Evolutionary conservation across 805 yeast genomes (phyloP).

Genomic region (Myxozyma kluyveri): DNA sequence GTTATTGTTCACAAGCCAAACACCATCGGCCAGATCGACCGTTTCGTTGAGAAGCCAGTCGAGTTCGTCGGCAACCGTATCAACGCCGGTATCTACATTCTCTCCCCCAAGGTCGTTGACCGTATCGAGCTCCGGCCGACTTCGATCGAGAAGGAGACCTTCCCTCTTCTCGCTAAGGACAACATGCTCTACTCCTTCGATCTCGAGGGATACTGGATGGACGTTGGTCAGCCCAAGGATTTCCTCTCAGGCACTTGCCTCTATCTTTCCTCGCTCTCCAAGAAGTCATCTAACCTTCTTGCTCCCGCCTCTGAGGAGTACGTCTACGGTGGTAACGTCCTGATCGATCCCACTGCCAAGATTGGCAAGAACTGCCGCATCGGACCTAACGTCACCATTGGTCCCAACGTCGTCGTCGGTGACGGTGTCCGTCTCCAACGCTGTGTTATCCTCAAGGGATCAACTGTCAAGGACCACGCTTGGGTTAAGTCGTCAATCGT

Average conservation of each 20-base stretch:
- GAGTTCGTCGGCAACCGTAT: slow-evolving; percentile 99
- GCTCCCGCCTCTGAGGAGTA: slow-evolving; percentile 59
- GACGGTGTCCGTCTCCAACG: slow-evolving; percentile 98
- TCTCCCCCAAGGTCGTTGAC: slow-evolving; percentile 96
- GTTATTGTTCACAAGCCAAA: slow-evolving; percentile 97
- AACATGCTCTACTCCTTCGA: slow-evolving; percentile 91
- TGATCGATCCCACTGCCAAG: slow-evolving; percentile 92
- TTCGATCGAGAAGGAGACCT: slow-evolving; percentile 98
- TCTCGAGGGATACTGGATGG: slow-evolving; percentile 99
- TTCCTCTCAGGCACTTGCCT: slow-evolving; percentile 93
- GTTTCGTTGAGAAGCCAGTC: slow-evolving; percentile 99
- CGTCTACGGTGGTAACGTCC: slow-evolving; percentile 87
- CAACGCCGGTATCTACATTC: slow-evolving; percentile 97
- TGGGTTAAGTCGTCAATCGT: slow-evolving; percentile 96
- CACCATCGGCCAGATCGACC: slow-evolving; percentile 91
- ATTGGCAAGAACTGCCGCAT: slow-evolving; percentile 89
- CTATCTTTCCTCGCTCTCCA: slow-evolving; percentile 81
- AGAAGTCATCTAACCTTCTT: slow-evolving; percentile 71
- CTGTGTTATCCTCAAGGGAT: slow-evolving; percentile 87
- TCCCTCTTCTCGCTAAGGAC: slow-evolving; percentile 91
- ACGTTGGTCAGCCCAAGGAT: slow-evolving; percentile 99
- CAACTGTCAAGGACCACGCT: slow-evolving; percentile 93
- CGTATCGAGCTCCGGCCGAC: slow-evolving; percentile 97
- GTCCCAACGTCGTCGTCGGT: slow-evolving; percentile 93
- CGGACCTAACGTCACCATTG: slow-evolving; percentile 97